These are phyloP conservation scores for Fragaria vesca DNA, from an alignment of 306 rosid species.

Conservation along the genomic window DNA sequence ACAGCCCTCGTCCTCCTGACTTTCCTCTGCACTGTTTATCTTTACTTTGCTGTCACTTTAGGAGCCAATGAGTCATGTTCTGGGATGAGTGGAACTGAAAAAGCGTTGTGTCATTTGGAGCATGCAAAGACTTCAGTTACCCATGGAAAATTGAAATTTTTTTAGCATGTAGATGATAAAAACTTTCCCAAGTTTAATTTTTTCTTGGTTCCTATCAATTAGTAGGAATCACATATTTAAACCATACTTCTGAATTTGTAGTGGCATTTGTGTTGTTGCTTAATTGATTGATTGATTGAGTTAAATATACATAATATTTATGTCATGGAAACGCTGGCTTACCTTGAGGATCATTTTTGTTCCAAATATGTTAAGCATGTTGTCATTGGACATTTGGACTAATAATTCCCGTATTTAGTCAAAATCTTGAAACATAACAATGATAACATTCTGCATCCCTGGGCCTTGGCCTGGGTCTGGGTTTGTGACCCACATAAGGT, in stretches of 20 bases:
- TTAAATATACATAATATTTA: slow-evolving; percentile 11
- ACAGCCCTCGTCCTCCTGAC: slow-evolving; percentile 61
- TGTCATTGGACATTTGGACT: not conserved
- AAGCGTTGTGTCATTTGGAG: slow-evolving; percentile 65
- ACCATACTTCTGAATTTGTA: not conserved
- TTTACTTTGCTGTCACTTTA: slow-evolving; percentile 80
- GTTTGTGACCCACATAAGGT: no score
- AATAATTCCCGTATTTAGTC: not conserved
- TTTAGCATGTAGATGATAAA: slow-evolving; percentile 34
- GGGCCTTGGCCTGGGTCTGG: no score
- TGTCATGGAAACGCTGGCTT: not conserved
- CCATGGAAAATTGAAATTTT: slow-evolving; percentile 76
- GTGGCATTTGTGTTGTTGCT: not conserved
- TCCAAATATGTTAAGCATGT: not conserved
- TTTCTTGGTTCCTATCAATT: slow-evolving; percentile 17
- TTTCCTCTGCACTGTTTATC: slow-evolving; percentile 76
- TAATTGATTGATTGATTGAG: slow-evolving; percentile 8
- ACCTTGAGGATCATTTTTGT: not conserved
- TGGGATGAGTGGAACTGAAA: slow-evolving; percentile 55
- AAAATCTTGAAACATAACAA: not conserved
- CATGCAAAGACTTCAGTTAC: slow-evolving; percentile 56
- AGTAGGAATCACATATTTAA: not conserved
- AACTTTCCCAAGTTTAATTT: not conserved
- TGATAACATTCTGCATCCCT: no score
- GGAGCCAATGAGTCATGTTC: slow-evolving; percentile 39